Conservation (phyloP, 1,284 basidiomycete species). For the Fistulina hepatica region DNA sequence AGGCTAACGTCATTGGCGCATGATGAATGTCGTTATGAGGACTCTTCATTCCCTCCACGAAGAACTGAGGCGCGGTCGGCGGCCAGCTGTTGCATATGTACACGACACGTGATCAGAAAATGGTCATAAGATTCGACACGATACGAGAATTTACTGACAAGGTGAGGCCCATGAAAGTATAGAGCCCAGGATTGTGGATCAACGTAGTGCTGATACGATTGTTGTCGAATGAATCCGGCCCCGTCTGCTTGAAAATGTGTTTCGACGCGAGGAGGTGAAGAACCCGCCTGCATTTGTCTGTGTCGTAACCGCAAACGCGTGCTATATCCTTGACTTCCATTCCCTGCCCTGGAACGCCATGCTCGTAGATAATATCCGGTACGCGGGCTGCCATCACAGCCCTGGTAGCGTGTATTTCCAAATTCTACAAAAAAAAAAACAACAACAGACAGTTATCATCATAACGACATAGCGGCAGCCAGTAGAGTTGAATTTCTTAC, state of each 20-base stretch:
- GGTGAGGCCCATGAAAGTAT: slow-evolving; percentile 6
- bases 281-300: slow-evolving; percentile 6
- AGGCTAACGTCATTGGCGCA: too few species aligned
- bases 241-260: slow-evolving; percentile 8
- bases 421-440: slow-evolving; percentile 4
- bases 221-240: slow-evolving; percentile 4
- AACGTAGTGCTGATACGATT: slow-evolving; percentile 7
- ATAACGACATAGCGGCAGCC: background rate
- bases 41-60: too few species aligned
- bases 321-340: slow-evolving; percentile 3
- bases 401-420: slow-evolving; percentile 4
- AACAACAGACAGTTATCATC: background rate
- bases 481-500: background rate
- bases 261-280: slow-evolving; percentile 6
- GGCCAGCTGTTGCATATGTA: too few species aligned
- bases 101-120: too few species aligned
- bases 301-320: slow-evolving; percentile 3
- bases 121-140: too few species aligned
- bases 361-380: slow-evolving; percentile 4
- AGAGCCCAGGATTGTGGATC: slow-evolving; percentile 1
- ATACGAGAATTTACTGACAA: too few species aligned
- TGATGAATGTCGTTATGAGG: too few species aligned
- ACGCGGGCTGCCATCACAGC: slow-evolving; percentile 3
- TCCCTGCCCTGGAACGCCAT: slow-evolving; percentile 1
- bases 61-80: too few species aligned